Evolutionary conservation across 805 yeast genomes (phyloP).

Genomic region (Lipomyces spencermartinsiae): DNA sequence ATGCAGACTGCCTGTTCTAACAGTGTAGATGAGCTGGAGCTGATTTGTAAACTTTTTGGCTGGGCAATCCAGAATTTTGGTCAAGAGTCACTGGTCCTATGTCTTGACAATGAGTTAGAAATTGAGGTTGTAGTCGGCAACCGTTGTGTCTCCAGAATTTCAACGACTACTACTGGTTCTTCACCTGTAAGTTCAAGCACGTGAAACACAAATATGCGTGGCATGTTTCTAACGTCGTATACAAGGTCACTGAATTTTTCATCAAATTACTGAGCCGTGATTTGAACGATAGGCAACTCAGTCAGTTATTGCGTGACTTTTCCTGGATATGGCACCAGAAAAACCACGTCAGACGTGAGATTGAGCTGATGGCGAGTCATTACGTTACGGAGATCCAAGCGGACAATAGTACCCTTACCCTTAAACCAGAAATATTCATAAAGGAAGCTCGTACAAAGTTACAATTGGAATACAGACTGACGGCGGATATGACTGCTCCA

Average conservation of each 20-base stretch:
- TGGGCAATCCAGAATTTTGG: constrained; percentile 16
- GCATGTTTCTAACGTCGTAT: neutral
- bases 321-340: constrained; percentile 8
- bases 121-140: constrained; percentile 7
- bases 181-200: constrained; percentile 15
- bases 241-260: constrained; percentile 20
- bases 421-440: constrained; percentile 20
- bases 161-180: neutral
- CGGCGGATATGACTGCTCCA: neutral
- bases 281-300: neutral
- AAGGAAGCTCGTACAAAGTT: constrained; percentile 13
- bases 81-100: constrained; percentile 11
- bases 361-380: constrained; percentile 18
- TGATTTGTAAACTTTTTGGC: constrained; percentile 22
- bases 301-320: constrained; percentile 6
- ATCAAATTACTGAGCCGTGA: neutral
- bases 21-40: constrained; percentile 12
- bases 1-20: neutral
- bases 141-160: neutral
- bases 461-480: constrained; percentile 9
- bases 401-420: neutral
- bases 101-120: constrained; percentile 10
- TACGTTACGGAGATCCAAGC: constrained; percentile 17
- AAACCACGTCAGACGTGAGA: constrained; percentile 9
- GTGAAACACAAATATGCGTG: neutral